These are phyloP conservation scores for Saksenaea oblongispora DNA, from an alignment of 371 early-diverging fungal genomes.

Conservation along the genomic window DNA sequence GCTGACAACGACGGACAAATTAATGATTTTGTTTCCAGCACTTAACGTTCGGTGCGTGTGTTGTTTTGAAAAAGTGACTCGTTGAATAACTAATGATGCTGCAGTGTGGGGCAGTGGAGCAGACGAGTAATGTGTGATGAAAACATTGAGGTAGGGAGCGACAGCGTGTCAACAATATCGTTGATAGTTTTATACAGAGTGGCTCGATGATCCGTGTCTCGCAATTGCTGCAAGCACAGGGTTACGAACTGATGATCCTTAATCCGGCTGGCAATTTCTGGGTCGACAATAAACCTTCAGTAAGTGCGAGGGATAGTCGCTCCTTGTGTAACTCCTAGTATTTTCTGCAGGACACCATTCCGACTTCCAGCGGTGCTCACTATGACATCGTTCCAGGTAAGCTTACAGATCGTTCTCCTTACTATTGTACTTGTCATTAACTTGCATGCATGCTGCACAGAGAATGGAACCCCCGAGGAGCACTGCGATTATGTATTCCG, in stretches of 20 bases:
- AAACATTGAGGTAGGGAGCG: slow-evolving; percentile 30
- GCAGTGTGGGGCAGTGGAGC: slow-evolving; percentile 49
- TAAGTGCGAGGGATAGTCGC: slow-evolving; percentile 8
- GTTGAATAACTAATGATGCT: not conserved
- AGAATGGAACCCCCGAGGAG: slow-evolving; percentile 38
- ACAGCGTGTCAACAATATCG: not conserved
- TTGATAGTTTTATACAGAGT: slow-evolving; percentile 13
- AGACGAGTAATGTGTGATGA: slow-evolving; percentile 48
- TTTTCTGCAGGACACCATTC: not conserved
- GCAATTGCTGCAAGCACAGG: slow-evolving; percentile 25
- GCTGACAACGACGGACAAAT: slow-evolving; percentile 43
- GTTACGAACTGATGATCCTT: slow-evolving; percentile 45
- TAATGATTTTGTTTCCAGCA: slow-evolving; percentile 43
- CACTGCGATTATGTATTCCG: slow-evolving; percentile 45
- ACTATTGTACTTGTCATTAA: not conserved
- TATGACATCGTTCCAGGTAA: slow-evolving; percentile 19
- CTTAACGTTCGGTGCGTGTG: slow-evolving; percentile 35
- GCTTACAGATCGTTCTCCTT: slow-evolving; percentile 5
- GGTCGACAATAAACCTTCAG: slow-evolving; percentile 34
- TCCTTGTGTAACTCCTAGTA: not conserved
- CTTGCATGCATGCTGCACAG: slow-evolving; percentile 13
- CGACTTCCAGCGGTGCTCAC: not conserved
- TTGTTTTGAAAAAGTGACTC: not conserved
- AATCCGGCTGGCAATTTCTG: slow-evolving; percentile 50
- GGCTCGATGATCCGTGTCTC: slow-evolving; percentile 45